Percentiles rank a stretch among this genome's conserved stretches.
Evolutionary conservation across 805 yeast species (phyloP).

Genomic region (Metschnikowia lochheadii): DNA sequence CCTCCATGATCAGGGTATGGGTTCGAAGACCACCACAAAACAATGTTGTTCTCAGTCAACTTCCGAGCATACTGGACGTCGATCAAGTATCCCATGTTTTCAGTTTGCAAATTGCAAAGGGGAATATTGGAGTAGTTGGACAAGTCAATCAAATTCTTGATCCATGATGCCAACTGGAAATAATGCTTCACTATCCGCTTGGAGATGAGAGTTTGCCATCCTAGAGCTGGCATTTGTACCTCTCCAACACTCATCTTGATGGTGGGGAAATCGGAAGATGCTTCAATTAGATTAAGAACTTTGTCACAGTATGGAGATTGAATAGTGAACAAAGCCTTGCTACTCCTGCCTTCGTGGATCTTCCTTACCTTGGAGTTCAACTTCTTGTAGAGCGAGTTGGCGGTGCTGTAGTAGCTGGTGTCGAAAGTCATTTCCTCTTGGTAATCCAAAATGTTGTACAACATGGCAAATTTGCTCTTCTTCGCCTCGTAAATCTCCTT

Average conservation of each 20-base stretch:
- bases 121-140: conserved; percentile 80
- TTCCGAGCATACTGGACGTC: conserved; percentile 86
- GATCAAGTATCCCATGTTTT: conserved; percentile 70
- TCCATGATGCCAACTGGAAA: conserved; percentile 70
- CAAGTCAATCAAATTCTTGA: conserved; percentile 58
- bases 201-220: conserved; percentile 72
- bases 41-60: conserved; percentile 57
- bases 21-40: conserved; percentile 90
- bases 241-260: conserved; percentile 58
- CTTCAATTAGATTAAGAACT: conserved; percentile 43
- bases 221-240: conserved; percentile 62
- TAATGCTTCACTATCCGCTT: conserved; percentile 66
- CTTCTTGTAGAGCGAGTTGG: conserved; percentile 52
- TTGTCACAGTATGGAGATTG: conserved; percentile 63
- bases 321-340: conserved; percentile 60
- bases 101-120: conserved; percentile 76
- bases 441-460: conserved; percentile 49
- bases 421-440: conserved; percentile 52
- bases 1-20: conserved; percentile 87
- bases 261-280: conserved; percentile 56
- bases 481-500: conserved; percentile 48
- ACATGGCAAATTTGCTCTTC: conserved; percentile 39
- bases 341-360: conserved; percentile 57
- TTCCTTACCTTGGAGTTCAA: conserved; percentile 51
- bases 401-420: conserved; percentile 50